These are phyloP conservation scores for Sporothrix mexicana DNA, from an alignment of 2,329 filamentous ascomycete genomes.

Conservation along the genomic window DNA sequence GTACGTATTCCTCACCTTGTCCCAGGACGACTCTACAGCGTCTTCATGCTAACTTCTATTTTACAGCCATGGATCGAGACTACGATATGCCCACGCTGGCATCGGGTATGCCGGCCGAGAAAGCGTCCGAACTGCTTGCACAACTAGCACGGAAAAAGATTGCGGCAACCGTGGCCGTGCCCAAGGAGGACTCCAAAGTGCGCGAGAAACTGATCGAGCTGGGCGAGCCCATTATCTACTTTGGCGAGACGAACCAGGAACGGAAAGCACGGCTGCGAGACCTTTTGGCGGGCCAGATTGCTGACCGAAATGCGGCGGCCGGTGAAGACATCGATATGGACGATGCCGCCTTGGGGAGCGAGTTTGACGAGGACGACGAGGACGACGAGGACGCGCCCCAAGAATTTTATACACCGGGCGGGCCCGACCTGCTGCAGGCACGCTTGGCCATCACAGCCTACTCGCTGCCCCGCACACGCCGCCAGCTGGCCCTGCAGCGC, in stretches of 20 bases:
- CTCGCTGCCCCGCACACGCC: constrained; percentile 81
- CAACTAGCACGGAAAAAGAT: constrained; percentile 92
- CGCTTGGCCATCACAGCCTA: constrained; percentile 80
- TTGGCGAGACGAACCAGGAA: constrained; percentile 87
- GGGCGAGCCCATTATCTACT: constrained; percentile 92
- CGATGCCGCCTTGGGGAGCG: constrained; percentile 70
- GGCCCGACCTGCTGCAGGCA: constrained; percentile 73
- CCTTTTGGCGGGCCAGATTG: constrained; percentile 58
- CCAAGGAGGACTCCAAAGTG: constrained; percentile 87
- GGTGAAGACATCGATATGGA: constrained; percentile 42
- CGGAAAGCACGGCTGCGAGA: constrained; percentile 85
- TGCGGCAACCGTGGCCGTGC: constrained; percentile 86
- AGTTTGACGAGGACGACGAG: constrained; percentile 54
- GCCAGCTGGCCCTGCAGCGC: constrained; percentile 76
- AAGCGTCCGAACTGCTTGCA: constrained; percentile 80
- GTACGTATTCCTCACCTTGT: constrained; percentile 40
- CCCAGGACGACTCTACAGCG: not conserved
- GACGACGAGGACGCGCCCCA: constrained; percentile 79
- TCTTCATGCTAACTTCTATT: constrained; percentile 29
- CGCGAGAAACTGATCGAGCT: constrained; percentile 80
- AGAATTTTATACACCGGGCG: constrained; percentile 92
- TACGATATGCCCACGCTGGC: constrained; percentile 74
- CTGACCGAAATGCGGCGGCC: constrained; percentile 26
- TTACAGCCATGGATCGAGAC: constrained; percentile 69
- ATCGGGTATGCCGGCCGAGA: constrained; percentile 74